Base-by-base conservation (phyloP, 768 basidiomycete species). In the Mycena galericulata region DNA sequence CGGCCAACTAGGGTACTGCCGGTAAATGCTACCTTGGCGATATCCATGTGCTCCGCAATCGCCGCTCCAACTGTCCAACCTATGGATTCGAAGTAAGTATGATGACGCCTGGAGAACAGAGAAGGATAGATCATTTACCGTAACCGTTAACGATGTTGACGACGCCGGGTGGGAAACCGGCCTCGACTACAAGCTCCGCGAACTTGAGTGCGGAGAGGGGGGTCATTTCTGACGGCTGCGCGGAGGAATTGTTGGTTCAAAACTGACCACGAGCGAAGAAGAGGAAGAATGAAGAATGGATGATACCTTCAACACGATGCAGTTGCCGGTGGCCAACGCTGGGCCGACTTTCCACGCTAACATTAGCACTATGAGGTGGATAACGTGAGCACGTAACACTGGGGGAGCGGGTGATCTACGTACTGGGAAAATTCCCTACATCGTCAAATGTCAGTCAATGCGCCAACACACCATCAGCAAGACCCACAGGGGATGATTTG, bases 21-120 rank as follows among this genome's bases (percentile, higher is more conserved):
- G 0, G 96, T 97, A 82, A 97, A 97, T 0, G 94, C 91, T 30
- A 96, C 85, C 81, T 92, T 92, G 68, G 88, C 85, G 72, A 93
- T 79, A 14, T 72, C 79, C 70, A 82, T 83, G 79, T 93, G 90
- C 40, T 82, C 80, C 5, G 84, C 75, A 61, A 93, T 88, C 29
- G 91, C 90, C 43, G 89, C 76, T 0, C 92, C 92, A 18, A 87
- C 90, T 20, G 84, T 86, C 34, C 34, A 27, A 24, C 68, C 68
- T 36, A 7, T 70, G 30, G 6, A n/a, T 47, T 22, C 3, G 20
- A 5, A 24, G 20, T 56, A 17, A 26, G 20, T 2, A 17, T 10
- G 34, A 6, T 36, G 8, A 36, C 17, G 49, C 6, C 1, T 10
- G 14, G 11, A 11, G 14, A 1, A 6, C 34, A 18, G 56, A 86